A percentile compares a stretch with the other conserved stretches of the same genome.
These are phyloP conservation scores for Sarocladium kiliense DNA, from an alignment of 2,329 filamentous ascomycete species.

Conservation along the genomic window DNA sequence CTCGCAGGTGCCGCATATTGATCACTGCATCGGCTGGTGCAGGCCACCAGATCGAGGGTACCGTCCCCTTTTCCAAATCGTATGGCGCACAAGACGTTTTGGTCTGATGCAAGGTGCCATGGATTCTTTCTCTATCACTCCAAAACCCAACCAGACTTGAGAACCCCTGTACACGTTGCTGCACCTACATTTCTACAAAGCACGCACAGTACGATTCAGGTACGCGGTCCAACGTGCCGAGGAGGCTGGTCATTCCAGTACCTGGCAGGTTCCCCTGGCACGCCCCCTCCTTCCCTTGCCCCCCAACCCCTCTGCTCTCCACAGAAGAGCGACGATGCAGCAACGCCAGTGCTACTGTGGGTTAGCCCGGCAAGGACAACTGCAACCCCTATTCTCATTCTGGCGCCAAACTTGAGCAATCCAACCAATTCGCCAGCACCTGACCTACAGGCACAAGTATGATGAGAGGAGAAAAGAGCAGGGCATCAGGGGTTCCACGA, in stretches of 20 bases:
- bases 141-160: not conserved
- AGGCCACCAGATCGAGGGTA: not conserved
- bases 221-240: not conserved
- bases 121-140: no score
- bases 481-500: not conserved
- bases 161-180: not conserved
- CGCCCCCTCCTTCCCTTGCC: not conserved
- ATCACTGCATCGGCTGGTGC: not conserved
- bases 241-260: constrained; percentile 1
- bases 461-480: not conserved
- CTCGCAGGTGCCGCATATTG: not conserved
- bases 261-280: not conserved
- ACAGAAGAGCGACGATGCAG: constrained; percentile 9
- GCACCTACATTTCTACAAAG: not conserved
- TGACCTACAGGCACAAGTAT: not conserved
- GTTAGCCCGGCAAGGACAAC: not conserved
- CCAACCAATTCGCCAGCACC: not conserved
- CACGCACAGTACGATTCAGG: not conserved
- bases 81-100: not conserved
- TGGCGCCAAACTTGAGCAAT: not conserved
- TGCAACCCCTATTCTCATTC: constrained; percentile 4
- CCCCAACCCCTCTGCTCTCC: not conserved
- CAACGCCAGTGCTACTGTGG: constrained; percentile 1
- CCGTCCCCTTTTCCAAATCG: not conserved
- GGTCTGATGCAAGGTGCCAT: not conserved